These are phyloP conservation scores for Davidsoniella australis DNA, from an alignment of 2,329 filamentous ascomycete species.

Conservation along the genomic window DNA sequence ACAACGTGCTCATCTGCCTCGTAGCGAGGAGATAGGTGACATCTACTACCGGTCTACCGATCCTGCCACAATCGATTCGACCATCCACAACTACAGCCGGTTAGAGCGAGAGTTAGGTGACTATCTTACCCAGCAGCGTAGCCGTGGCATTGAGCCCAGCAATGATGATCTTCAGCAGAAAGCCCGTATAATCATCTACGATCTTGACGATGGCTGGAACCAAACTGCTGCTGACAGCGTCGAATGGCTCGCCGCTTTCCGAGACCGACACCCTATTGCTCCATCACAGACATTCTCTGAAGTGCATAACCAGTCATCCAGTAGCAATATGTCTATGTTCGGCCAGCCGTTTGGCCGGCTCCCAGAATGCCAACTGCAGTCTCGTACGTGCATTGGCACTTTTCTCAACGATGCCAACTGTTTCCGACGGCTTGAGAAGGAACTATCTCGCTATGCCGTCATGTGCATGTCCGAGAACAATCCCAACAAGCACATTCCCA, in stretches of 20 bases:
- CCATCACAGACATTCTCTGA: neutral
- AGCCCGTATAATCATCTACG: constrained; percentile 44
- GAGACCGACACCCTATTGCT: constrained; percentile 23
- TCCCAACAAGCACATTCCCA: constrained; percentile 39
- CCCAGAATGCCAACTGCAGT: neutral
- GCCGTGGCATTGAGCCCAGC: constrained; percentile 29
- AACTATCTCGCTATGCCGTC: constrained; percentile 34
- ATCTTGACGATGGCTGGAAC: constrained; percentile 45
- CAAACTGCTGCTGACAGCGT: constrained; percentile 43
- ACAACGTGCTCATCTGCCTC: constrained; percentile 37
- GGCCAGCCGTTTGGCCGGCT: too few species aligned
- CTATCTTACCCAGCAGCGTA: constrained; percentile 29
- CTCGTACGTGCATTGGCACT: constrained; percentile 14
- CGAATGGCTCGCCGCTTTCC: constrained; percentile 37
- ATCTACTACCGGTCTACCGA: constrained; percentile 33
- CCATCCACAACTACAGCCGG: constrained; percentile 39
- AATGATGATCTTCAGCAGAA: constrained; percentile 38
- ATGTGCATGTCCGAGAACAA: constrained; percentile 41
- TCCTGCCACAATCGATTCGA: constrained; percentile 38
- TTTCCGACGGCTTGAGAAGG: constrained; percentile 36
- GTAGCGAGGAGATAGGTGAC: constrained; percentile 36
- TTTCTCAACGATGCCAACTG: constrained; percentile 45
- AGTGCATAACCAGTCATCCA: neutral
- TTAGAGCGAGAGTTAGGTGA: constrained; percentile 39
- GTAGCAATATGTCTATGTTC: neutral